Evolutionary conservation across 148 eudicot genomes (phyloP), one percentile per base, ranked within the genome.

Genomic region (Rhododendron kiyosumense): DNA sequence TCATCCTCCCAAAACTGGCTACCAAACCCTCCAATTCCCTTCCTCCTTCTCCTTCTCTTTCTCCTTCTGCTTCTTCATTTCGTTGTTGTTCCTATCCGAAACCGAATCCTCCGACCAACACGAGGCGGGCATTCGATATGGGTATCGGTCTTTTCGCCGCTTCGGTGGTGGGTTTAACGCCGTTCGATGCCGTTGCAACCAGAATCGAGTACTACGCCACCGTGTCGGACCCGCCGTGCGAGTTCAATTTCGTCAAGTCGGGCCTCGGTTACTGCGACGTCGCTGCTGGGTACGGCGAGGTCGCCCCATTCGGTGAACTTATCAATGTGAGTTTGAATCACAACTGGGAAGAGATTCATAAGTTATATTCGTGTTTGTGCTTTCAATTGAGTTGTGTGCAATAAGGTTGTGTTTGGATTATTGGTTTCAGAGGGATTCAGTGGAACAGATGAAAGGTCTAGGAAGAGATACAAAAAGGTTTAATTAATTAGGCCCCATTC

Each of bases 131-230:
- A 1, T 61, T 88, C 26, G 86, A 87, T 15, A 24, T 88, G 75
- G 90, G 92, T 63, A 43, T 88, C 54, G 91, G 94, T 1, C 84
- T 92, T 52, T 81, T 90, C 82, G 98, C 98, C 22, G 92, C 94
- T n/a, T 85, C 93, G 12, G 73, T 94, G 89, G 85, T 93, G 54
- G 85, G 86, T 20, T 88, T 91, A 0, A 80, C 90, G 2, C 94
- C 98, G 36, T 80, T 89, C 54, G 88, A 92, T 48, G 98, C 98
- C 14, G 87, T 87, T 78, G 99, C 99, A 10, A 93, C 96, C 38
- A 85, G 98, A 82, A 91, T 96, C 10, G 95, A 96, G 82, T 96
- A 94, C 88, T 96, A 91, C 78, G 99, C 99, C 38, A 96, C 99
- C 2, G 92, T 92, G 2, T 90, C 92, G 3, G 99, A 94, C 30